Base-by-base conservation (phyloP, 495 filamentous ascomycete species). In the Penicillium cinerascens region DNA sequence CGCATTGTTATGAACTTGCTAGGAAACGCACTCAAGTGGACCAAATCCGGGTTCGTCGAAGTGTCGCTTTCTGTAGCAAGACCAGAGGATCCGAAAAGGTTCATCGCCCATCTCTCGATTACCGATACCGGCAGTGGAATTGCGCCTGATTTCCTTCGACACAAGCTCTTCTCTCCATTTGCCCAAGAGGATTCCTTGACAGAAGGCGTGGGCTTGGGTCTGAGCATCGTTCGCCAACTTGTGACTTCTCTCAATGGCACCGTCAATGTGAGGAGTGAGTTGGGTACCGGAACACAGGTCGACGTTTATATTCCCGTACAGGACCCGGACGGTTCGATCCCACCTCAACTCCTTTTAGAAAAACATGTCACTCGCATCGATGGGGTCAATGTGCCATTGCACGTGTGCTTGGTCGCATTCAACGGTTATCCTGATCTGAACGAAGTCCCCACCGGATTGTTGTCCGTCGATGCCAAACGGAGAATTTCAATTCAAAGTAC, bases 21-120 rank as follows among this genome's bases (percentile, higher is more conserved):
- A 29, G 84, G 87, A 9, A 90, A 90, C 63, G 79, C 87, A 0
- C 67, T 88, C 21, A 90, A 90, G 48, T 87, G 84, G 63, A 87
- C 82, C 6, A 66, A 61, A 10, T 61, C 66, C 0, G 87, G 87
- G 4, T 81, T 75, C 53, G 81, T 90, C 29, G 74, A 79, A 25
- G 70, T 89, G 5, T 72, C 70, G 0, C 68, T 87, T 15, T 51
- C 71, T 63, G 47, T 70, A 68, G 49, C 52, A 42, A 47, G 45
- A n/a, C 35, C 56, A 36, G 38, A 61, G 15, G 47, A 67, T 9
- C 36, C 58, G 16, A 29, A 49, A 17, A 39, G 42, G 2, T 38
- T 55, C 1, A 42, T 69, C 46, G 60, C 70, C 4, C 70, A 73
- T 9, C 51, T 87, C 8, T 73, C 73, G 1, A 71, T 89, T n/a